Evolutionary conservation across 202 grass and related monocot genomes (phyloP), one percentile per base, ranked within the genome.

Genomic region (Carex arenaria): DNA sequence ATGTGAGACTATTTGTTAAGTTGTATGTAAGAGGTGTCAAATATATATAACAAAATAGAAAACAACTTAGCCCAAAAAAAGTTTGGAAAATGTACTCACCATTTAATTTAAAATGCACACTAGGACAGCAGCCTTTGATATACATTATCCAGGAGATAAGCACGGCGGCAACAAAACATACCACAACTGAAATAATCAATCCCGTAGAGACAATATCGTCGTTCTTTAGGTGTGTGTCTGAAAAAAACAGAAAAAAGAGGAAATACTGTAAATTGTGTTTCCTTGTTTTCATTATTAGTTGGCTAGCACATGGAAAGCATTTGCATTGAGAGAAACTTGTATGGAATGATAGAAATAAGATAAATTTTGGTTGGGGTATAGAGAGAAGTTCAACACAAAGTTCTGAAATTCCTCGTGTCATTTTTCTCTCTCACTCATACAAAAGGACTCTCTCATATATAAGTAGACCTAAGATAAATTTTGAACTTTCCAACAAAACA

Each of bases 31-130:
- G 1, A 34, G 22, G 72, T 11, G 26, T 55, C 26, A 56, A 57
- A 76, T 56, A 76, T 7, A 74, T 66, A 53, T 77, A 77, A 57
- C n/a, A 59, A 57, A 18, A 59, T 34, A 26, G 0, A 57, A 38
- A 36, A 3, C 1, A 34, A n/a, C 14, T 55, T 19, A 6, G 28
- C 28, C 19, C 10, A 77, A 59, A 54, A 19, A 77, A 56, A 31
- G 82, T 61, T 31, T 45, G 65, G 59, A 77, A 80, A 40, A 72
- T 61, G 18, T 77, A 90, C 88, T 92, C 32, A 92, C 90, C 45
- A 5, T 86, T 86, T 80, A 47, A 30, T 88, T 83, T 84, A 3
- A 13, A n/a, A 19, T 80, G 32, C 75, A 68, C 90, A 38, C 65
- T 65, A 63, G 56, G 80, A 6, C 4, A 47, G 54, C 84, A 85